These are phyloP conservation scores for Trichoderma atroviride DNA, from an alignment of 2,329 filamentous ascomycete genomes.

Conservation along the genomic window DNA sequence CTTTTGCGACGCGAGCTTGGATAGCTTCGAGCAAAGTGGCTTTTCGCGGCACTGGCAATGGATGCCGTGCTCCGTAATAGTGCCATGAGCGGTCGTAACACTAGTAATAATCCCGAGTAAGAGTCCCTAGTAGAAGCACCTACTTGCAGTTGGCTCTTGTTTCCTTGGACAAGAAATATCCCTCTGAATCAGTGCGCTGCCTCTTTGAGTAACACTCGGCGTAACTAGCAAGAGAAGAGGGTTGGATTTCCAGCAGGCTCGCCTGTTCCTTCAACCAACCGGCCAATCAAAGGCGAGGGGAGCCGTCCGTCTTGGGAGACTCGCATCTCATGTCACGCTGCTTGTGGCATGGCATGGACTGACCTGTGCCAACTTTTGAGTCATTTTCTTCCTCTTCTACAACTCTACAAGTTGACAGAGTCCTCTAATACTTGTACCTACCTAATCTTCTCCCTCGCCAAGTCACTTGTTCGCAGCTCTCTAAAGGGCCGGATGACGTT, in stretches of 20 bases:
- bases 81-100: neutral
- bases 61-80: neutral
- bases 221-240: neutral
- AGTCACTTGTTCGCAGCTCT: neutral
- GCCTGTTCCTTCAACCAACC: neutral
- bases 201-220: neutral
- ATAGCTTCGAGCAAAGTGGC: neutral
- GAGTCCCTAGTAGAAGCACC: no score
- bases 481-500: neutral
- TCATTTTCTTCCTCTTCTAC: neutral
- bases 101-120: neutral
- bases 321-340: constrained; percentile 15
- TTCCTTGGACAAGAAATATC: neutral
- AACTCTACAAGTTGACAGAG: neutral
- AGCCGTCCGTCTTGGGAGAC: constrained; percentile 3
- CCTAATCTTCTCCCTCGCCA: neutral
- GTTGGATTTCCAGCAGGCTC: neutral
- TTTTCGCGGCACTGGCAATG: neutral
- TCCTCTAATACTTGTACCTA: neutral
- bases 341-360: neutral
- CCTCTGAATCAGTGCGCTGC: neutral
- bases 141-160: neutral
- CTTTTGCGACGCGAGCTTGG: neutral
- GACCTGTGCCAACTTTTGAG: constrained; percentile 4
- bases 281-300: neutral